Percentiles rank a stretch among this genome's conserved stretches.
These are phyloP conservation scores for Clitoria ternatea DNA, from an alignment of 306 rosid species.

Conservation along the genomic window DNA sequence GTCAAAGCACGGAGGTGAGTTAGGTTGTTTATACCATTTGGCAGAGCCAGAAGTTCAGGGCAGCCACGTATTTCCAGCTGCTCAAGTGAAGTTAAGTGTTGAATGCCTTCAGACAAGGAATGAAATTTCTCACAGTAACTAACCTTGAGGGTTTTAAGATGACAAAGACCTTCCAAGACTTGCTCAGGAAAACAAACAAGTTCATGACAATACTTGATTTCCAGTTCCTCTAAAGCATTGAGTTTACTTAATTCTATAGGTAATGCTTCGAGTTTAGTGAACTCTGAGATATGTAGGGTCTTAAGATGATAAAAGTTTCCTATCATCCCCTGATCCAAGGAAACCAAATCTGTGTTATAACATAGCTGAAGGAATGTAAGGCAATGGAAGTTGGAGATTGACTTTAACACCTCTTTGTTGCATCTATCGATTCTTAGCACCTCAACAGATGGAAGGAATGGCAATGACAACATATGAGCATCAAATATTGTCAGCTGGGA, in stretches of 20 bases:
- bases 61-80: background rate
- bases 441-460: no score
- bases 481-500: no score
- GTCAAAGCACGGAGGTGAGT: background rate
- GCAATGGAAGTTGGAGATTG: no score
- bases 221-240: background rate
- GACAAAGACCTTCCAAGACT: background rate
- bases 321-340: background rate
- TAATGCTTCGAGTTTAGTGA: background rate
- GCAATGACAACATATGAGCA: no score
- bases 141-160: background rate
- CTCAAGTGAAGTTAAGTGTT: background rate
- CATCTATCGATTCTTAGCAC: no score
- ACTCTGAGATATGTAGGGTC: background rate
- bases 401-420: no score
- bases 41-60: no score
- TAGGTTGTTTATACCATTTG: background rate
- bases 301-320: background rate
- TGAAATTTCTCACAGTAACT: background rate
- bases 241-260: background rate
- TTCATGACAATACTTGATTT: background rate
- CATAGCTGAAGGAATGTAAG: no score
- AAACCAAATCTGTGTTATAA: no score
- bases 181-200: background rate
- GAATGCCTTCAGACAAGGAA: background rate